A percentile compares a stretch with the other conserved stretches of the same genome.
These are phyloP conservation scores for Terfezia boudieri DNA, from an alignment of 495 filamentous ascomycete species.

Conservation along the genomic window DNA sequence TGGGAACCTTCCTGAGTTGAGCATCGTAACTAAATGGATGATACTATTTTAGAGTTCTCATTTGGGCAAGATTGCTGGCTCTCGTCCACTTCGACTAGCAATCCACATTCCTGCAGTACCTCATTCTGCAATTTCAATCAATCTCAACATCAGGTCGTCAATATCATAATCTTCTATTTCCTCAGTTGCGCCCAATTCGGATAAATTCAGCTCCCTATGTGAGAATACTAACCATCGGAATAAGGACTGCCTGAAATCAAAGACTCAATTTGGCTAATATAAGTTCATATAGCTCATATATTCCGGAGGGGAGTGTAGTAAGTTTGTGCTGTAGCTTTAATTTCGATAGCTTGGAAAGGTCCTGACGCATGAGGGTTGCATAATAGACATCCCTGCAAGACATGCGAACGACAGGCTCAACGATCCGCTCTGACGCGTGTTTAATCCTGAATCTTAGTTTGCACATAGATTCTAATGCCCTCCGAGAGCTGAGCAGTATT, in stretches of 20 bases:
- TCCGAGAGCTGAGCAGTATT: not conserved
- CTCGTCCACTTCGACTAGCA: slow-evolving; percentile 1
- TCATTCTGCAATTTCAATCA: not conserved
- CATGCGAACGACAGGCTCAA: not conserved
- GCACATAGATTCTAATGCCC: not conserved
- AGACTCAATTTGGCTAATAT: not conserved
- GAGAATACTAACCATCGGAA: not conserved
- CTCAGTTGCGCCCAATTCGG: not conserved
- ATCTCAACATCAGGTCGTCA: not conserved
- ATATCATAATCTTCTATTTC: not conserved
- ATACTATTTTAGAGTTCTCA: not conserved
- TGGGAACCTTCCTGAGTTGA: not conserved
- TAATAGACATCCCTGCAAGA: not conserved
- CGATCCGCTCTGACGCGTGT: not conserved
- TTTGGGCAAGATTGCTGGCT: not conserved
- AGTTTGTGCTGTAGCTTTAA: not conserved
- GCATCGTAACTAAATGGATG: not conserved
- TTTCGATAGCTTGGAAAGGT: not conserved
- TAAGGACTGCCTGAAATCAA: not conserved
- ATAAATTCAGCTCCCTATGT: not conserved
- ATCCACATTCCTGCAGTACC: not conserved
- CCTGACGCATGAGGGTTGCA: not conserved
- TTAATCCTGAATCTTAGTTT: no score
- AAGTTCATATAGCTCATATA: not conserved
- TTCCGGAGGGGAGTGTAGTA: not conserved